Evolutionary conservation across 768 basidiomycete genomes (phyloP), one percentile per base, ranked within the genome.

Genomic region (Auriscalpium microsporum): DNA sequence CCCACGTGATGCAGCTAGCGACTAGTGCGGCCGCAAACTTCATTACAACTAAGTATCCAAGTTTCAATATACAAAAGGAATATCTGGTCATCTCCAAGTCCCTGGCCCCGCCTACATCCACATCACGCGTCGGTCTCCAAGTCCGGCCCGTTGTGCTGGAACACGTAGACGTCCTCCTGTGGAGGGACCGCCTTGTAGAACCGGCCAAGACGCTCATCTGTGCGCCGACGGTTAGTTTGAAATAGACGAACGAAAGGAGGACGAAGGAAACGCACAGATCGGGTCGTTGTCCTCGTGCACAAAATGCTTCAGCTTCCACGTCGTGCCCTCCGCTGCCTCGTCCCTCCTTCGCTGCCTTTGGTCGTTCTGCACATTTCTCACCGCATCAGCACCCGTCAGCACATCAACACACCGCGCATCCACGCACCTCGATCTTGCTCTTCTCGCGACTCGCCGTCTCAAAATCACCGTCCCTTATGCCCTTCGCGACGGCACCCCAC

Each of bases 361-460:
- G 36, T 94, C 89, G 61, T 95, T 96, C 93, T 95, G 60, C 35
- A 63, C 28, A 52, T 28, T 21, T 7, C 28, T 28, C 28, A 28
- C 28, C 4, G 28, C 28, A 28, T 28, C 17, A 42, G 42, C 48
- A 23, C 47, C 4, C 28, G 48, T 35, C 47, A 4, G 11, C 11
- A 2, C 8, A 28, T 33, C 10, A 17, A 14, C 2, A 28, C 28
- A 11, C 19, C 38, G 36, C 34, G 11, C 21, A 45, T 38, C 3
- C 3, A 10, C 52, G 14, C 56, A 88, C 92, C 87, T 98, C 95
- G 48, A 98, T 93, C 70, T 83, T 79, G 48, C 77, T 79, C 82
- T 99, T 97, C 67, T 94, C 95, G 61, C 71, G 74, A 57, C 86
- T 86, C 4, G 95, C 95, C n/a, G 76, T 71, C 51, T 99, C 95